A percentile compares a stretch with the other conserved stretches of the same genome.
Evolutionary conservation across 192 early-diverging fungal genomes (phyloP).

Genomic region (Phycomyces blakesleeanus): DNA sequence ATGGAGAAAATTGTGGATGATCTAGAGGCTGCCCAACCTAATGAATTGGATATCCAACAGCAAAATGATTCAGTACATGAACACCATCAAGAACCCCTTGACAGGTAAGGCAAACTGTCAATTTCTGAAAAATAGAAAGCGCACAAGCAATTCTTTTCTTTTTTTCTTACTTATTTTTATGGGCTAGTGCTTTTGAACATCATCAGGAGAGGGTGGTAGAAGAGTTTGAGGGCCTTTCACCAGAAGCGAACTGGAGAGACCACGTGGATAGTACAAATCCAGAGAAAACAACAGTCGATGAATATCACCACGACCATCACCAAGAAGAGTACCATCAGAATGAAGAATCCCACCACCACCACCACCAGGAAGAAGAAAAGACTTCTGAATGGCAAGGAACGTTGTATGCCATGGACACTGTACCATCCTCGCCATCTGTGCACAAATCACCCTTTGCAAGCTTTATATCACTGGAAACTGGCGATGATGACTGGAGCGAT

Average conservation of each 20-base stretch:
- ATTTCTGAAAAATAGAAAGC: no score
- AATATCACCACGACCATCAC: neutral
- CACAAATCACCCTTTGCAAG: neutral
- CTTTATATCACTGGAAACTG: neutral
- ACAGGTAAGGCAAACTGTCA: neutral
- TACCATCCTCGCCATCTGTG: neutral
- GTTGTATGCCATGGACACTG: slow-evolving; percentile 18
- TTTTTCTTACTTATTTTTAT: no score
- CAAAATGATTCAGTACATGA: neutral
- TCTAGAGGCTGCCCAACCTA: neutral
- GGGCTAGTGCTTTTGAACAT: no score
- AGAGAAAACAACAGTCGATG: neutral
- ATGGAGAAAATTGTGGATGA: neutral
- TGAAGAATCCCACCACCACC: neutral
- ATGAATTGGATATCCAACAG: neutral
- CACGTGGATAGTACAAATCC: neutral
- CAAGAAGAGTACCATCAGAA: neutral
- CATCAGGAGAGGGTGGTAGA: no score
- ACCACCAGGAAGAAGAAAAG: neutral
- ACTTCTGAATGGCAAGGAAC: slow-evolving; percentile 7
- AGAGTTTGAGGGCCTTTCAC: neutral
- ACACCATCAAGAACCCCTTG: neutral
- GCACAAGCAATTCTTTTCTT: neutral
- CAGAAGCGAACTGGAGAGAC: neutral
- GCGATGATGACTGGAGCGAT: slow-evolving; percentile 26